Evolutionary conservation across 2,329 filamentous ascomycete genomes (phyloP).

Genomic region (Thielaviopsis cerberus): DNA sequence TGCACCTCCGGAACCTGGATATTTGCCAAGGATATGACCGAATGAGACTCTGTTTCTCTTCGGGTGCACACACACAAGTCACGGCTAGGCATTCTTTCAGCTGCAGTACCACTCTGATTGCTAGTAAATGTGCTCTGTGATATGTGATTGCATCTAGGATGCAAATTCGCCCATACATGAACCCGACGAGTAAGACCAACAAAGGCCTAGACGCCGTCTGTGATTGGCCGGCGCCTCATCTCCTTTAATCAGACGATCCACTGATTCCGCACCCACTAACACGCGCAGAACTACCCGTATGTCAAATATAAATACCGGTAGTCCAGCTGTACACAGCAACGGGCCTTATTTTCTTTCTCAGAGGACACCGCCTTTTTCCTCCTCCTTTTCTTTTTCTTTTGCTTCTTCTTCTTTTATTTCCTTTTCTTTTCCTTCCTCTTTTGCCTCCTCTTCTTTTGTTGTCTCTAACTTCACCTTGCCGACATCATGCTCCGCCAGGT

Average conservation of each 20-base stretch:
- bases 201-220: not conserved
- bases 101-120: no score
- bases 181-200: not conserved
- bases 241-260: not conserved
- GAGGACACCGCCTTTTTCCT: no score
- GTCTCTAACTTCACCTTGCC: not conserved
- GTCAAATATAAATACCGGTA: no score
- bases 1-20: not conserved
- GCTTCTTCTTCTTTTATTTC: no score
- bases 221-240: not conserved
- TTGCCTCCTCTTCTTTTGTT: not conserved
- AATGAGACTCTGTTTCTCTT: not conserved
- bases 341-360: no score
- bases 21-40: not conserved
- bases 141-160: not conserved
- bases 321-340: no score
- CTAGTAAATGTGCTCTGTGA: not conserved
- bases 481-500: not conserved
- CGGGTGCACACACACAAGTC: not conserved
- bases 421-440: no score
- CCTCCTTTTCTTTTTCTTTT: no score
- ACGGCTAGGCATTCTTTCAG: no score
- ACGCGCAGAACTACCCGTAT: not conserved
- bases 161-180: not conserved
- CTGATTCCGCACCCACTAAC: not conserved